Evolutionary conservation across 1,284 basidiomycete genomes (phyloP).

Genomic region (Lentinula novae-zelandiae): DNA sequence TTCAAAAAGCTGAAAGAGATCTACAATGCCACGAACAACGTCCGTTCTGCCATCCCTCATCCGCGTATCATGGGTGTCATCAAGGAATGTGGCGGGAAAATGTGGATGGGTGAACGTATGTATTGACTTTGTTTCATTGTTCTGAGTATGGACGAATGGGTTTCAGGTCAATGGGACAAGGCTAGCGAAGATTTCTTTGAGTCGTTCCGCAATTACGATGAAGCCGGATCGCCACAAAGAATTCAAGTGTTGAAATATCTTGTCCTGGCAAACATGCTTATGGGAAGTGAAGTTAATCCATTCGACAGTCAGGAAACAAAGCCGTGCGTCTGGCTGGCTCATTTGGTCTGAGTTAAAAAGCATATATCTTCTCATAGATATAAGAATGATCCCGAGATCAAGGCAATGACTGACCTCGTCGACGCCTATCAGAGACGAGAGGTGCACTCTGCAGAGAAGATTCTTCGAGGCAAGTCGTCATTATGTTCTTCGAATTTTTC

Average conservation of each 20-base stretch:
- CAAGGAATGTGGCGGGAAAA: conserved; percentile 98
- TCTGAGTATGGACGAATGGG: neutral
- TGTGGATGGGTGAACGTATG: conserved; percentile 99
- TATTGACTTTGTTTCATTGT: conserved; percentile 13
- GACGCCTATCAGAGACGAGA: conserved; percentile 95
- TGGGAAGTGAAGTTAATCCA: conserved; percentile 97
- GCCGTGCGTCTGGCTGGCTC: conserved; percentile 52
- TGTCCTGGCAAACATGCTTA: conserved; percentile 97
- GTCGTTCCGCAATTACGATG: conserved; percentile 98
- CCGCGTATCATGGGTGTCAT: conserved; percentile 99
- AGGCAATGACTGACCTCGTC: conserved; percentile 96
- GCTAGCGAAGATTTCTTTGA: conserved; percentile 99
- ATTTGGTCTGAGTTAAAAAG: neutral
- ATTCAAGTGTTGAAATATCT: conserved; percentile 99
- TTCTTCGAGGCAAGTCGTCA: conserved; percentile 67
- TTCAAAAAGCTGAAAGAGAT: conserved; percentile 98
- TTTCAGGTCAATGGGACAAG: conserved; percentile 87
- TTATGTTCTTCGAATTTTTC: conserved; percentile 1
- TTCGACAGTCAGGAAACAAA: conserved; percentile 99
- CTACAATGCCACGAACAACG: conserved; percentile 90
- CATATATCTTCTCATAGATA: conserved; percentile 51
- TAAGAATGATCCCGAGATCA: conserved; percentile 94
- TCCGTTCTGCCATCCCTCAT: conserved; percentile 96
- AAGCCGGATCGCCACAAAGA: conserved; percentile 93
- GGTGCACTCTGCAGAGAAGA: conserved; percentile 94